Evolutionary conservation across 257 asterid species (phyloP), one percentile per base, ranked within the genome.

Genomic region (Jasminum sambac): DNA sequence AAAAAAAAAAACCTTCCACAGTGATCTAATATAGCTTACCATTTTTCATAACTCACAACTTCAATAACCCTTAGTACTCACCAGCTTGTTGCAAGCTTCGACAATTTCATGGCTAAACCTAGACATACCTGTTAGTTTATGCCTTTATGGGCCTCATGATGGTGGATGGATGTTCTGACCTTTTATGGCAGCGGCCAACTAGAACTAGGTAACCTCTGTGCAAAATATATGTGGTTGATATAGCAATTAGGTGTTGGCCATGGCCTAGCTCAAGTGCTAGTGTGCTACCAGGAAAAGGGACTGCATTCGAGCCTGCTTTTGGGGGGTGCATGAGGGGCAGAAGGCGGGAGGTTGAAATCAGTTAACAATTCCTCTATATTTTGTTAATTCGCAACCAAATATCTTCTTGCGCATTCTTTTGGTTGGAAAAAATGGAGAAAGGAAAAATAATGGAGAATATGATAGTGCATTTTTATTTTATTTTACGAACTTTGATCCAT

Each of bases 61-160:
- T 43, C 5, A 11, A 0, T 26, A 66, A 58, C 60, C 25, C 23
- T 24, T 26, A 24, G 30, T 34, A 23, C 38, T 4, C 34, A 21
- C 6, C 13, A 6, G 43, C 26, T 59, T 60, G 59, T 57, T 57
- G n/a, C 4, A 62, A 62, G 16, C 59, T 25, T 66, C 30, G 67
- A 66, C 43, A 60, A 67, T 37, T 67, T 67, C 55, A 63, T 63
- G 41, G 2, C 55, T 44, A 69, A 63, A 41, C 48, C 23, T 13
- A 1, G 34, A 8, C 52, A 40, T 30, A 44, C 55, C 19, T 69
- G 52, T 19, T 59, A 6, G 43, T n/a, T 50, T 38, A n/a, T n/a
- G n/a, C n/a, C n/a, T n/a, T n/a, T n/a, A 9, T 25, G 37, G 38
- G 30, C 71, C 38, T 36, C 41, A 23, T 19, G 30, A 8, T 64